Evolutionary conservation across 2,329 filamentous ascomycete species (phyloP).

Genomic region (Teratosphaeria gauchensis): DNA sequence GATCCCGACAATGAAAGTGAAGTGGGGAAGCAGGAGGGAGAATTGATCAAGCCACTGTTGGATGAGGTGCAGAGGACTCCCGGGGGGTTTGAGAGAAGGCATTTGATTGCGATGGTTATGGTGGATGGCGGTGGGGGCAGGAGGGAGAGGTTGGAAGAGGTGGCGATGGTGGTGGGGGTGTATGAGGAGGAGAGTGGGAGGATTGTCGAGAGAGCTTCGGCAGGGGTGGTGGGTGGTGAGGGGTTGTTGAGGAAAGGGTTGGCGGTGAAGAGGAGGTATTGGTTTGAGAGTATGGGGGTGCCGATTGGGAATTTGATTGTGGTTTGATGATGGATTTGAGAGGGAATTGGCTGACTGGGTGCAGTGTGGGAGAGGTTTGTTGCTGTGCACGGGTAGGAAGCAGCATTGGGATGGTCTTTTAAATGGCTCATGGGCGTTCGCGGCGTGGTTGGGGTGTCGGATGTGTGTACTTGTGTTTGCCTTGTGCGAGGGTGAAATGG

Average conservation of each 20-base stretch:
- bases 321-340: conserved; percentile 2
- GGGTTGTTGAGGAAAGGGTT: conserved; percentile 55
- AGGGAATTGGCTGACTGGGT: no score
- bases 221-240: conserved; percentile 12
- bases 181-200: conserved; percentile 13
- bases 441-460: no score
- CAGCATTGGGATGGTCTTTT: no score
- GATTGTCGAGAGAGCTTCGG: neutral
- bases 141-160: conserved; percentile 53
- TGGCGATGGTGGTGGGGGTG: conserved; percentile 31
- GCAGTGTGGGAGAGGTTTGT: no score
- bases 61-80: conserved; percentile 65
- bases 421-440: no score
- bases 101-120: conserved; percentile 76
- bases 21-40: neutral
- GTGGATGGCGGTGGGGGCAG: conserved; percentile 58
- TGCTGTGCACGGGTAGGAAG: no score
- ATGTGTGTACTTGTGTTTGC: no score
- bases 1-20: conserved; percentile 41
- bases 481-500: no score
- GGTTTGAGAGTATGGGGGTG: conserved; percentile 70
- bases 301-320: conserved; percentile 65
- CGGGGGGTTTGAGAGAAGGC: conserved; percentile 56
- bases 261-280: conserved; percentile 68
- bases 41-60: conserved; percentile 57